Percentiles rank a stretch among this genome's conserved stretches.
Evolutionary conservation across 73 alveolate genomes (phyloP).

Genomic region (Blepharisma japonicum): DNA sequence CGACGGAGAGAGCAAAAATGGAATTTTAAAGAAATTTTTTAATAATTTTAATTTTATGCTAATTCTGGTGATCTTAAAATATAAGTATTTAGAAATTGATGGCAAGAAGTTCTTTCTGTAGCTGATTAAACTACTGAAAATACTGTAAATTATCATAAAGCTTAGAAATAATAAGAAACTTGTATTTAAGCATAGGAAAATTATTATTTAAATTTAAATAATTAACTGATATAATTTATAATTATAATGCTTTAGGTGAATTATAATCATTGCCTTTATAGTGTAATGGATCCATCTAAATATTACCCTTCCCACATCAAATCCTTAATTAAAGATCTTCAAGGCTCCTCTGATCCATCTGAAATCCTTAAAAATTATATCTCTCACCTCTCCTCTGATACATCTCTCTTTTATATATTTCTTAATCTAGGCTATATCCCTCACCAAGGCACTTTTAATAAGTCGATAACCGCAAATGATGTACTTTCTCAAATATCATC

Average conservation of each 20-base stretch:
- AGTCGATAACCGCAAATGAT: not conserved
- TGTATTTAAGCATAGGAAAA: no score
- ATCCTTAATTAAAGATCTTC: not conserved
- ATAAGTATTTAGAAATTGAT: no score
- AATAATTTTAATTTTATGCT: not conserved
- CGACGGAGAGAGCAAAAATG: not conserved
- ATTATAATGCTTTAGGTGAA: no score
- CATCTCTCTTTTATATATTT: not conserved
- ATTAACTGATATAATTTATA: no score
- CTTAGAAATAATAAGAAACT: no score
- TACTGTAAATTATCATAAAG: no score
- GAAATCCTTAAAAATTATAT: not conserved
- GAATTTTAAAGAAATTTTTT: not conserved
- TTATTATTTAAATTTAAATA: no score
- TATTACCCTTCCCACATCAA: not conserved
- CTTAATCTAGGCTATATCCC: not conserved
- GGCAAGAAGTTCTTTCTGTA: no score
- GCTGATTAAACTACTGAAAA: no score
- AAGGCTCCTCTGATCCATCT: not conserved
- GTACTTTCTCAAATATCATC: not conserved
- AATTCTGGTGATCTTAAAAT: no score
- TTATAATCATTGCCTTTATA: no score
- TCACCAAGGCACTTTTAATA: not conserved
- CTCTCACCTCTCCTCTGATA: conserved; percentile 15
- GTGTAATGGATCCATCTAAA: no score